Base-by-base conservation (phyloP, 176 grass and related monocot species). In the Avena atlantica region DNA sequence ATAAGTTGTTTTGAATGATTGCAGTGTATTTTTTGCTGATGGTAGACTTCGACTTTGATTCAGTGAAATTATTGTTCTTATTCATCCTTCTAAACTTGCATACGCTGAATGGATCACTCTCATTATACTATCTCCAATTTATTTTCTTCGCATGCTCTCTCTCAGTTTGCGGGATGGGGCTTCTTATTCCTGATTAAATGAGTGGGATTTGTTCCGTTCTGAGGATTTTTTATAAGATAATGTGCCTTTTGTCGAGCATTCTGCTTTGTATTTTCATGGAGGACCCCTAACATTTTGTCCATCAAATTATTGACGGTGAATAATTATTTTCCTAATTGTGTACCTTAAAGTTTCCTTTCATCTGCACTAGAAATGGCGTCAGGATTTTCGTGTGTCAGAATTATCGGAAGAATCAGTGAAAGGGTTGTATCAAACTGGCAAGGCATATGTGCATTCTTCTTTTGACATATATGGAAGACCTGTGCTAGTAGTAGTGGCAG, bases 391-490 rank as follows among this genome's bases (percentile, higher is more conserved):
- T 24, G 85, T 93, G 69, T 89, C 92, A 20, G 85, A 89, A 68
- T 87, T 99, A 83, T 90, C 87, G 60, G 85, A 99, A 88, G 90
- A 99, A 64, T 93, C 94, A 2, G 87, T 99, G 51, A 89, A 91
- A 87, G 83, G 68, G 51, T 65, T 94, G 58, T 93, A 93, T 78
- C 59, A 82, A 87, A 99, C 94, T 73, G 80, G 92, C 87, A 96
- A 96, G 34, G 92, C 92, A 45, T 99, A 96, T 85, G 89, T 99
- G 57, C 94, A 96, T 83, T 91, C 96, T 86, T 91, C 74, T 82
- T 78, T 92, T 51, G 92, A 99, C 82, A 67, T 90, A 19, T 85
- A 87, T 64, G 94, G 83, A 21, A 85, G 94, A 83, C 92, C 97
- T 47, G 94, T 99, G 31, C 86, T 99, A 21, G 83, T 99, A 29